Evolutionary conservation across 352 stramenopile species (phyloP).

Genomic region (Pythium graminicola): DNA sequence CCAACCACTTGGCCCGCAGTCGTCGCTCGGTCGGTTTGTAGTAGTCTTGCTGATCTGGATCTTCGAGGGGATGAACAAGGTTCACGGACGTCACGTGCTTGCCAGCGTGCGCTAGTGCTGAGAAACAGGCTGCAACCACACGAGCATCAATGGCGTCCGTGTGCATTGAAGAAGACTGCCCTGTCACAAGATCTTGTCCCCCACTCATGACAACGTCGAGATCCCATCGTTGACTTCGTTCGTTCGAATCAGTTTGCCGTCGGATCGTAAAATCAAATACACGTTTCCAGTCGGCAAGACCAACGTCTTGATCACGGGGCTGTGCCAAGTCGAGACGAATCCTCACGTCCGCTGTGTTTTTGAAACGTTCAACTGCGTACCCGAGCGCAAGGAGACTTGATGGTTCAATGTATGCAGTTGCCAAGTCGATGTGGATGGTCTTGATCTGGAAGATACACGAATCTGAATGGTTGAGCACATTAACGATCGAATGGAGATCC

Average conservation of each 20-base stretch:
- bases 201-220: not conserved
- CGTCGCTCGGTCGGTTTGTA: not conserved
- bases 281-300: not conserved
- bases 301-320: not conserved
- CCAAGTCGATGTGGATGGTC: not conserved
- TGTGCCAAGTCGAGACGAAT: not conserved
- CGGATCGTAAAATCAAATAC: not conserved
- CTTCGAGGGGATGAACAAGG: conserved; percentile 1
- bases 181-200: not conserved
- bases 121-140: conserved; percentile 3
- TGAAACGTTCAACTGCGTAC: not conserved
- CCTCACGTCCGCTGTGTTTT: not conserved
- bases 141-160: not conserved
- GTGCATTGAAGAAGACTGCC: not conserved
- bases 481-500: no score
- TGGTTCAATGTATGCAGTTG: not conserved
- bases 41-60: not conserved
- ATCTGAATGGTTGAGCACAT: no score
- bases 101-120: conserved; percentile 1
- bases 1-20: conserved; percentile 10
- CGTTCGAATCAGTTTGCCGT: not conserved
- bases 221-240: not conserved
- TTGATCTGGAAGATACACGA: no score
- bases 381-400: not conserved
- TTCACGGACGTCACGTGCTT: conserved; percentile 5